Conservation (phyloP, 495 filamentous ascomycete species). For the Mytilinidion resinicola region DNA sequence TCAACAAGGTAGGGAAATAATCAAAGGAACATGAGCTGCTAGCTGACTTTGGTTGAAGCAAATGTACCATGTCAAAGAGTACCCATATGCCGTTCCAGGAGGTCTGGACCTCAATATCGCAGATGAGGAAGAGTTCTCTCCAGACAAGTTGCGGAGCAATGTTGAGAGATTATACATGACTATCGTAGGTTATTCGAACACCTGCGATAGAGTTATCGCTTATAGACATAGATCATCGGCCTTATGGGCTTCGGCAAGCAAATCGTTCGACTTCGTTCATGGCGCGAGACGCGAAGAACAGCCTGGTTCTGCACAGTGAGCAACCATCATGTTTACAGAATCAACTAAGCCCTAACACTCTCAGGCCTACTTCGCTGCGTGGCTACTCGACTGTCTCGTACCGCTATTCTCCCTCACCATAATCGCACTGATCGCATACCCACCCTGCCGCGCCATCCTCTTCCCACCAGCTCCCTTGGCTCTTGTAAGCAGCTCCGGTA, state of each 20-base stretch:
- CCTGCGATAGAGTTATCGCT: neutral
- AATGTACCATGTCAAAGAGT: constrained; percentile 80
- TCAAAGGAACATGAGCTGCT: neutral
- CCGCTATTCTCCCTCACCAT: constrained; percentile 52
- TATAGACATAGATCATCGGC: constrained; percentile 47
- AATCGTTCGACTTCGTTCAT: constrained; percentile 69
- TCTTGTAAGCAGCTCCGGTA: constrained; percentile 57
- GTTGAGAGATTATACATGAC: constrained; percentile 84
- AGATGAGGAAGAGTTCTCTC: constrained; percentile 77
- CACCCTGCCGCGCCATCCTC: constrained; percentile 53
- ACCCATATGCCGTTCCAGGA: constrained; percentile 45
- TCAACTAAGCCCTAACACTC: neutral
- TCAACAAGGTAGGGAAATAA: constrained; percentile 61
- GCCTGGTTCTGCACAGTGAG: constrained; percentile 56
- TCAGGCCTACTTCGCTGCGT: constrained; percentile 66
- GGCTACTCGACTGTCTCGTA: constrained; percentile 68
- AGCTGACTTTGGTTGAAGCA: constrained; percentile 46
- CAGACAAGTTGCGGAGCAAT: constrained; percentile 74
- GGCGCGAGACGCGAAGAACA: constrained; percentile 67
- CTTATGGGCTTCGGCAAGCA: constrained; percentile 64
- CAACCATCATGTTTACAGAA: neutral
- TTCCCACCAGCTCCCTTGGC: constrained; percentile 72
- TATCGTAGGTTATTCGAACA: constrained; percentile 37
- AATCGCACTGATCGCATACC: constrained; percentile 61
- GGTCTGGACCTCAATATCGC: constrained; percentile 76